Conservation (phyloP, 208 protist genomes). For the Acanthamoeba quina region DNA sequence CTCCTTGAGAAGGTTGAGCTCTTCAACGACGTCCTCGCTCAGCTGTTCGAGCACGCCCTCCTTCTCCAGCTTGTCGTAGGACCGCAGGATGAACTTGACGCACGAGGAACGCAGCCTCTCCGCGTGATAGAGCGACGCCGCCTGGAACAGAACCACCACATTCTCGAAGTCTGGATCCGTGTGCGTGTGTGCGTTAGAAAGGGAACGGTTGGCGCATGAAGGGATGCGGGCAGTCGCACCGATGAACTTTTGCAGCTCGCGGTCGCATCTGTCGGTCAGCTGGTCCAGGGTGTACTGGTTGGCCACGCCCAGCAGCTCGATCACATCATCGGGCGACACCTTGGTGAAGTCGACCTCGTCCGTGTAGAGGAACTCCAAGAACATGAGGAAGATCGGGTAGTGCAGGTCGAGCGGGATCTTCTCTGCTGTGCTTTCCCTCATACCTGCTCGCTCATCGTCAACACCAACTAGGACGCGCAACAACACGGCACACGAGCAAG, state of each 20-base stretch:
- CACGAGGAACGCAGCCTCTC: conserved; percentile 7
- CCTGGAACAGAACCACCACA: conserved; percentile 63
- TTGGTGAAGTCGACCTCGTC: conserved; percentile 39
- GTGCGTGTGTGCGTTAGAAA: neutral
- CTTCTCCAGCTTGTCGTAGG: conserved; percentile 58
- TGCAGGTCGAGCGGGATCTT: conserved; percentile 23
- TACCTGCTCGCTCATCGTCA: neutral
- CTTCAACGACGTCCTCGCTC: conserved; percentile 48
- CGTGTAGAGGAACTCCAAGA: conserved; percentile 64
- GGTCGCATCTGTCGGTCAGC: conserved; percentile 6
- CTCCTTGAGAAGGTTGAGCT: conserved; percentile 41
- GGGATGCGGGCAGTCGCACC: neutral
- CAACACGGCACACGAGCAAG: neutral
- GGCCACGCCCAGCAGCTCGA: conserved; percentile 40
- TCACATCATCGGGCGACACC: conserved; percentile 54
- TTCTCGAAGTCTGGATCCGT: conserved; percentile 48
- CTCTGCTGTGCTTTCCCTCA: conserved; percentile 54
- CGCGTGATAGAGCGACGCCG: conserved; percentile 43
- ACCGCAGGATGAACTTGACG: conserved; percentile 51
- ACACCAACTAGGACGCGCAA: neutral
- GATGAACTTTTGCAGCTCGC: conserved; percentile 7
- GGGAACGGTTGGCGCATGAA: neutral
- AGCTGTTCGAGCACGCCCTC: conserved; percentile 27
- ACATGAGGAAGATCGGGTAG: conserved; percentile 45
- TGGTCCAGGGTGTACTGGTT: conserved; percentile 62